phyloP scores from a whole-genome alignment of 305 asterid genomes.

The Fraxinus sp. region DNA sequence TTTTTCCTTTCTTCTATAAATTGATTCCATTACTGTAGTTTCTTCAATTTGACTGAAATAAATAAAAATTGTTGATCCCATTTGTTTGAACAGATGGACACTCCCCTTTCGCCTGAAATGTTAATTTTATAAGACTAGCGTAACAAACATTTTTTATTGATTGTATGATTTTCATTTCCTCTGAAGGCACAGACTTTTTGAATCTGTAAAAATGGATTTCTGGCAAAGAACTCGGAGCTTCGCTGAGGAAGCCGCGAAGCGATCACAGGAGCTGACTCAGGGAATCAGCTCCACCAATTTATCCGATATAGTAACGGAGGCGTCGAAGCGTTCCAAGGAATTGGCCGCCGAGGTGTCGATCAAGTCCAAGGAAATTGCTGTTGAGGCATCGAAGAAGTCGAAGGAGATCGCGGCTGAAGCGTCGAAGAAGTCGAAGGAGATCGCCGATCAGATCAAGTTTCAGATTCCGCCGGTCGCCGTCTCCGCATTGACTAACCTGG shows the following conservation, averaged over 20 bases:
- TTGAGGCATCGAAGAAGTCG: conserved; percentile 82
- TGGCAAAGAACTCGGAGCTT: conserved; percentile 76
- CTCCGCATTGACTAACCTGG: conserved; percentile 32
- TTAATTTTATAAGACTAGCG: not conserved
- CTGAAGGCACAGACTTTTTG: not conserved
- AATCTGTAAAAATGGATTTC: conserved; percentile 53
- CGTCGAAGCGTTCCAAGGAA: conserved; percentile 58
- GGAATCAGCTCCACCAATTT: conserved; percentile 58
- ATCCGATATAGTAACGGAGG: conserved; percentile 81
- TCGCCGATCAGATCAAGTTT: conserved; percentile 63
- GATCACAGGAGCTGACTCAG: conserved; percentile 68
- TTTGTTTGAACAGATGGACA: no score
- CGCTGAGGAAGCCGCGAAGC: conserved; percentile 88
- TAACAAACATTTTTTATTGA: not conserved
- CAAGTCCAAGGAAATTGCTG: conserved; percentile 74
- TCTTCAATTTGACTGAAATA: no score
- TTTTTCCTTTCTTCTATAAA: no score
- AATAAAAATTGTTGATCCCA: no score
- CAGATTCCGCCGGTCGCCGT: conserved; percentile 51
- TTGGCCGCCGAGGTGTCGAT: conserved; percentile 58
- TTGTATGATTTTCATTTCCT: not conserved
- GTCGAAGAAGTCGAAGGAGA: conserved; percentile 30
- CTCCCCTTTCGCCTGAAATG: no score
- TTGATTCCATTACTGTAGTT: no score
- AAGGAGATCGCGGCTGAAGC: conserved; percentile 71